Evolutionary conservation across 441 rosid genomes (phyloP).

Genomic region (Populus hybrid): DNA sequence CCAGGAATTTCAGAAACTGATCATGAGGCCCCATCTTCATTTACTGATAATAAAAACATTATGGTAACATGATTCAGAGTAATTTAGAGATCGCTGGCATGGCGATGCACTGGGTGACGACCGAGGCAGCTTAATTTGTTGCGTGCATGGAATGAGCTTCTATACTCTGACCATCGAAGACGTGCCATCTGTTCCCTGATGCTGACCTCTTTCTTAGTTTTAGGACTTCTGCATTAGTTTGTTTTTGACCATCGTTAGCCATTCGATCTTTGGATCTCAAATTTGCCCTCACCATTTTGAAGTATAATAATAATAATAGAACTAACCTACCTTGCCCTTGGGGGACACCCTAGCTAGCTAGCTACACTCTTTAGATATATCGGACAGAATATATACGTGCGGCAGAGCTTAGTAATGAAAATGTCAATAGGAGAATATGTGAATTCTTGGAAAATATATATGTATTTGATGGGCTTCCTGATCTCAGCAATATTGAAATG

Average conservation of each 20-base stretch:
- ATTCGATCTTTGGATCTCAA: background rate
- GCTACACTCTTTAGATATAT: too few species aligned
- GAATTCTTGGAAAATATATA: too few species aligned
- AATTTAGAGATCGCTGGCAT: background rate
- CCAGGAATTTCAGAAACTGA: background rate
- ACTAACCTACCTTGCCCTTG: too few species aligned
- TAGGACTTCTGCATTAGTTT: background rate
- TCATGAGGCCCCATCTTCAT: constrained; percentile 19
- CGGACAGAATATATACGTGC: too few species aligned
- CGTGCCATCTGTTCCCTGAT: constrained; percentile 32
- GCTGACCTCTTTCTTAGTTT: constrained; percentile 10
- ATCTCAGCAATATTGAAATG: too few species aligned
- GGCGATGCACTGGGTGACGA: constrained; percentile 35
- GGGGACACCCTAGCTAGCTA: too few species aligned
- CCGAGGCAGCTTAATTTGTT: constrained; percentile 14
- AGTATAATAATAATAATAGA: background rate
- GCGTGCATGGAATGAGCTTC: constrained; percentile 46
- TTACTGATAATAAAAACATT: background rate
- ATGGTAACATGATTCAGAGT: constrained; percentile 1
- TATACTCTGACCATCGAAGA: constrained; percentile 19
- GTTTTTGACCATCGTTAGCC: background rate
- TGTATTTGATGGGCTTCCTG: too few species aligned
- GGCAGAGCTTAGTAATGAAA: too few species aligned
- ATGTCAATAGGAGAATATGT: too few species aligned
- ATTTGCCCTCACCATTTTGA: background rate